A percentile compares a stretch with the other conserved stretches of the same genome.
Conservation (phyloP, 2,329 filamentous ascomycete genomes). For the Cladosporium sphaerospermum region DNA sequence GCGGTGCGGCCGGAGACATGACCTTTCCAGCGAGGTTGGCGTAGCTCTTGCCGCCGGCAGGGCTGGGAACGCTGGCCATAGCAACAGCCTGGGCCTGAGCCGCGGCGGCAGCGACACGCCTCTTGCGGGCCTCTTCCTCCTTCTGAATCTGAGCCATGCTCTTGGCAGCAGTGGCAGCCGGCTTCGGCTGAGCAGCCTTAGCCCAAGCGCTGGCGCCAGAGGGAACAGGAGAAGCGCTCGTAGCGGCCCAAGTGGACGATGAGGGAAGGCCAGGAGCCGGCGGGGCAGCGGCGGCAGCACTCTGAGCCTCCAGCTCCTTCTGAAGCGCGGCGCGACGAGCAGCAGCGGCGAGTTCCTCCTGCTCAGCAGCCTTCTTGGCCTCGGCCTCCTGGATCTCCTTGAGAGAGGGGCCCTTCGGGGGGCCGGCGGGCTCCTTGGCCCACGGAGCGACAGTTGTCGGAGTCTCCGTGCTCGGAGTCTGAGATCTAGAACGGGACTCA, state of each 20-base stretch:
- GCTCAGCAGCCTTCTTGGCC: slow-evolving; percentile 84
- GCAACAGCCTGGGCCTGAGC: slow-evolving; percentile 39
- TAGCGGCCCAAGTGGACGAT: slow-evolving; percentile 83
- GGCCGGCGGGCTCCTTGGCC: slow-evolving; percentile 74
- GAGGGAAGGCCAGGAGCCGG: slow-evolving; percentile 71
- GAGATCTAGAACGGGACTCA: slow-evolving; percentile 65
- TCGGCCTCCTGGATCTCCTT: slow-evolving; percentile 97
- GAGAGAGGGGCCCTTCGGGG: slow-evolving; percentile 78
- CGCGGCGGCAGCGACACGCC: slow-evolving; percentile 55
- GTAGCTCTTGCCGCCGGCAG: slow-evolving; percentile 72
- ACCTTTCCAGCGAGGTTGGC: slow-evolving; percentile 87
- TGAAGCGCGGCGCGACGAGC: slow-evolving; percentile 72
- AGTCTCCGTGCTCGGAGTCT: slow-evolving; percentile 64
- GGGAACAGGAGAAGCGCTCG: slow-evolving; percentile 59
- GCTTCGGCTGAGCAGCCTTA: slow-evolving; percentile 54
- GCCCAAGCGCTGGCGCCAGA: slow-evolving; percentile 54
- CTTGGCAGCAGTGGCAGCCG: slow-evolving; percentile 59
- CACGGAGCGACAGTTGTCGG: slow-evolving; percentile 78
- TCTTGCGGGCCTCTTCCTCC: slow-evolving; percentile 87
- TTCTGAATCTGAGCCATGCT: slow-evolving; percentile 93
- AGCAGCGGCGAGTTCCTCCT: slow-evolving; percentile 72
- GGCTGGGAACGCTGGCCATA: slow-evolving; percentile 37
- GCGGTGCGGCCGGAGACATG: slow-evolving; percentile 34
- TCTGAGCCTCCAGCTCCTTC: slow-evolving; percentile 64
- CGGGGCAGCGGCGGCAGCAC: slow-evolving; percentile 31